phyloP scores from a whole-genome alignment of 495 filamentous ascomycete species.

The Polyplosphaeria fusca region DNA sequence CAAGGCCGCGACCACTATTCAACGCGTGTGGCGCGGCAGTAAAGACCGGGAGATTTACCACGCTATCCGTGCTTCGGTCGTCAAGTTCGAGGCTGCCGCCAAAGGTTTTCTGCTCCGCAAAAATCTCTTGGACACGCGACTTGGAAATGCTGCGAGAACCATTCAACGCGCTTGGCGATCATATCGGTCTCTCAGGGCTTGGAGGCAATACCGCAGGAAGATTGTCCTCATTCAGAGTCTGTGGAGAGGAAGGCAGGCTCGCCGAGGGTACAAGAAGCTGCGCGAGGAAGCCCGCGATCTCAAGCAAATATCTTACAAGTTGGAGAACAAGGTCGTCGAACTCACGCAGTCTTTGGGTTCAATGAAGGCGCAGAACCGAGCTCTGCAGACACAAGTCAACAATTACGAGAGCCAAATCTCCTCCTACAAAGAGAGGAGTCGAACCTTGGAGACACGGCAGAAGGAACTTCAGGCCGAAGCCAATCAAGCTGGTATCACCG shows the following conservation, averaged over 20 bases:
- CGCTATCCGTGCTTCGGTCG: slow-evolving; percentile 71
- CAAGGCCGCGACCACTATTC: slow-evolving; percentile 89
- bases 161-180: slow-evolving; percentile 91
- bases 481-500: slow-evolving; percentile 94
- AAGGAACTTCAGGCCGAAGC: slow-evolving; percentile 95
- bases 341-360: slow-evolving; percentile 90
- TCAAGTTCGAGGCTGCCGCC: slow-evolving; percentile 80
- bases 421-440: slow-evolving; percentile 88
- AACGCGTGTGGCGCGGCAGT: slow-evolving; percentile 88
- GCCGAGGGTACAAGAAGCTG: slow-evolving; percentile 78
- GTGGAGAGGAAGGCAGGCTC: slow-evolving; percentile 82
- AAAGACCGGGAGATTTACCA: slow-evolving; percentile 79
- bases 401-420: slow-evolving; percentile 95
- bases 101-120: slow-evolving; percentile 88
- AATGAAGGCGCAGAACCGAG: slow-evolving; percentile 90
- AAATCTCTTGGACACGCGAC: slow-evolving; percentile 85
- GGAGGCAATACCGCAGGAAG: slow-evolving; percentile 85
- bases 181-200: slow-evolving; percentile 70
- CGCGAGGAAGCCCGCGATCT: slow-evolving; percentile 96
- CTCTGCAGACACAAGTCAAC: slow-evolving; percentile 80
- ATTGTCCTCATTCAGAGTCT: slow-evolving; percentile 87
- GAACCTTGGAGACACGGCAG: slow-evolving; percentile 80
- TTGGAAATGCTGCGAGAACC: slow-evolving; percentile 85
- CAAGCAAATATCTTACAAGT: slow-evolving; percentile 97
- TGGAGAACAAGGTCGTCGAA: slow-evolving; percentile 99